These are phyloP conservation scores for Gliomastix tumulicola DNA, from an alignment of 2,329 filamentous ascomycete species.

Conservation along the genomic window DNA sequence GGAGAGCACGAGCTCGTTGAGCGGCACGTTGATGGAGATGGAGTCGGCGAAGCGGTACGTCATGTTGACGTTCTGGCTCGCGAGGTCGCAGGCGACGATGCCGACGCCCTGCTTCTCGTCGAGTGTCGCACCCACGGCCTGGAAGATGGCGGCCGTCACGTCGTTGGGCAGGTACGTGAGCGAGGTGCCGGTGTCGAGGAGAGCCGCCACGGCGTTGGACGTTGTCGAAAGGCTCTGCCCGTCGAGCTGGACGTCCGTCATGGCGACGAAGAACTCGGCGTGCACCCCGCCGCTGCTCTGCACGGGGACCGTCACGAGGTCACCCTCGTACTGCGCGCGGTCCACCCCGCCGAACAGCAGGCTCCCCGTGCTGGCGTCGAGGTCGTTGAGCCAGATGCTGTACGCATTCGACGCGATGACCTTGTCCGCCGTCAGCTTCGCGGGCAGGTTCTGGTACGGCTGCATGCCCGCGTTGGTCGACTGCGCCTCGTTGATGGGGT, in stretches of 20 bases:
- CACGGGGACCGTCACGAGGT: slow-evolving; percentile 61
- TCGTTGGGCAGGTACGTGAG: slow-evolving; percentile 59
- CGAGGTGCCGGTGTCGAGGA: slow-evolving; percentile 66
- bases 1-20: slow-evolving; percentile 54
- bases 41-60: slow-evolving; percentile 47
- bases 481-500: slow-evolving; percentile 70
- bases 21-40: slow-evolving; percentile 42
- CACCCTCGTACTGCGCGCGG: slow-evolving; percentile 54
- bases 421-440: slow-evolving; percentile 53
- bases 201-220: slow-evolving; percentile 50
- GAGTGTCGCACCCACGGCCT: slow-evolving; percentile 52
- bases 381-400: slow-evolving; percentile 70
- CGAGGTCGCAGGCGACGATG: slow-evolving; percentile 54
- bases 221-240: slow-evolving; percentile 28
- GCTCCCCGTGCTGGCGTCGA: slow-evolving; percentile 56
- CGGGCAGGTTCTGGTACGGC: slow-evolving; percentile 63
- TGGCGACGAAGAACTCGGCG: slow-evolving; percentile 62
- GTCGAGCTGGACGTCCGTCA: slow-evolving; percentile 50
- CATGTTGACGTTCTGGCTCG: slow-evolving; percentile 28
- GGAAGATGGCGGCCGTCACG: slow-evolving; percentile 47
- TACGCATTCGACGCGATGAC: slow-evolving; percentile 61
- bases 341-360: slow-evolving; percentile 74
- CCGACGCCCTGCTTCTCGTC: slow-evolving; percentile 44
- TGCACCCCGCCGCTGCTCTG: slow-evolving; percentile 32
- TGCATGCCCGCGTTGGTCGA: slow-evolving; percentile 46